phyloP scores from a whole-genome alignment of 2,329 filamentous ascomycete genomes.

The Cladophialophora psammophila region DNA sequence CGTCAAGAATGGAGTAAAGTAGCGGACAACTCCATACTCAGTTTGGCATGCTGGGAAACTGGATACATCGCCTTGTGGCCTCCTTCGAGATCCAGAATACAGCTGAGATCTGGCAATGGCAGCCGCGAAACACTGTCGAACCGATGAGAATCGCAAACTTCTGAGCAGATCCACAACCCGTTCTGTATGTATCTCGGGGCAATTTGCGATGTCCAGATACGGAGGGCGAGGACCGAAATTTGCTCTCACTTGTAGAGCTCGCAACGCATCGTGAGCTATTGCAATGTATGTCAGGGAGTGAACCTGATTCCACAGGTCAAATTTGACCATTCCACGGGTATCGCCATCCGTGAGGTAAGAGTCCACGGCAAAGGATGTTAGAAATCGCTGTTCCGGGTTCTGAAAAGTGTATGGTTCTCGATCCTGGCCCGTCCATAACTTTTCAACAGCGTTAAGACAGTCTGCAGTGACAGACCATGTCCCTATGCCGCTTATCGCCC shows the following conservation, averaged over 20 bases:
- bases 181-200: not conserved
- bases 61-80: not conserved
- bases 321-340: not conserved
- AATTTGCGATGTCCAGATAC: not conserved
- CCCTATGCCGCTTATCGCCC: not conserved
- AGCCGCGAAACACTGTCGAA: not conserved
- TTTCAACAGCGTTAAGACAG: conserved; percentile 5
- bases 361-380: not conserved
- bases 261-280: not conserved
- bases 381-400: not conserved
- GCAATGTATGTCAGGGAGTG: not conserved
- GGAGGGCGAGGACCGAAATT: not conserved
- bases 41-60: not conserved
- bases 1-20: not conserved
- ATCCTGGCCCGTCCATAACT: conserved; percentile 3
- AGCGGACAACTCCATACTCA: not conserved
- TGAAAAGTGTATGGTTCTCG: conserved; percentile 5
- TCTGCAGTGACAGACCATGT: not conserved
- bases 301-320: not conserved
- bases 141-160: conserved; percentile 5
- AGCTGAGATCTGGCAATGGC: conserved; percentile 5
- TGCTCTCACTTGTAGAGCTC: not conserved
- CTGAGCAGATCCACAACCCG: not conserved
- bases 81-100: not conserved
- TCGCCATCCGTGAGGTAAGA: not conserved